Percentiles rank a stretch among this genome's conserved stretches.
These are phyloP conservation scores for Monilinia vaccinii-corymbosi DNA, from an alignment of 2,329 filamentous ascomycete species.

Conservation along the genomic window DNA sequence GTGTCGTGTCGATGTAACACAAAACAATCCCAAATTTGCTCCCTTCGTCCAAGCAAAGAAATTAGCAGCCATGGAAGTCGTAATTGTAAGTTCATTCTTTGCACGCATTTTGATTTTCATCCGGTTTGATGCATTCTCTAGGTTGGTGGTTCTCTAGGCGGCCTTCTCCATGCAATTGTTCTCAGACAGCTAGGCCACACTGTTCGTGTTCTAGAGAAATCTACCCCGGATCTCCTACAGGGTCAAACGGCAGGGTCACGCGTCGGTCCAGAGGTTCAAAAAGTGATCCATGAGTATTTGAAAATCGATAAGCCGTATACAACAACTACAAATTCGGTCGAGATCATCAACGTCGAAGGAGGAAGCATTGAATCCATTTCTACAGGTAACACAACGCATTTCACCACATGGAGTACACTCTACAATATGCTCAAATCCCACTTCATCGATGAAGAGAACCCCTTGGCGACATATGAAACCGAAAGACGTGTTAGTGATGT, in stretches of 20 bases:
- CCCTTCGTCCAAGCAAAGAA: not conserved
- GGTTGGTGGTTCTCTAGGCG: not conserved
- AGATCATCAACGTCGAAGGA: not conserved
- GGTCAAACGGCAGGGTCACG: not conserved
- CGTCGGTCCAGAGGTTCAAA: not conserved
- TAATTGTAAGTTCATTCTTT: not conserved
- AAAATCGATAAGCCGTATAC: not conserved
- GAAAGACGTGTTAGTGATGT: not conserved
- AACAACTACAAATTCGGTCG: not conserved
- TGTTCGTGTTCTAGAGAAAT: not conserved
- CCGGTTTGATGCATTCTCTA: not conserved
- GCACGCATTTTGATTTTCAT: not conserved
- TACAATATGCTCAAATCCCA: not conserved
- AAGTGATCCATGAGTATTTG: not conserved
- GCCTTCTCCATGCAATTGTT: not conserved
- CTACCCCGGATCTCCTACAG: not conserved
- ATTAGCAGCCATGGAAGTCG: not conserved
- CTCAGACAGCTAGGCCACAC: not conserved
- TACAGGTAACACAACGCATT: not conserved
- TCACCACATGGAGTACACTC: not conserved
- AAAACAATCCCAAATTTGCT: not conserved
- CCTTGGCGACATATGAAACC: not conserved
- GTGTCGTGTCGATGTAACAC: not conserved
- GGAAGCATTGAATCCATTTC: not conserved
- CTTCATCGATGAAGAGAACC: not conserved